Evolutionary conservation across 768 basidiomycete genomes (phyloP).

Genomic region (Aureoboletus auriporus): DNA sequence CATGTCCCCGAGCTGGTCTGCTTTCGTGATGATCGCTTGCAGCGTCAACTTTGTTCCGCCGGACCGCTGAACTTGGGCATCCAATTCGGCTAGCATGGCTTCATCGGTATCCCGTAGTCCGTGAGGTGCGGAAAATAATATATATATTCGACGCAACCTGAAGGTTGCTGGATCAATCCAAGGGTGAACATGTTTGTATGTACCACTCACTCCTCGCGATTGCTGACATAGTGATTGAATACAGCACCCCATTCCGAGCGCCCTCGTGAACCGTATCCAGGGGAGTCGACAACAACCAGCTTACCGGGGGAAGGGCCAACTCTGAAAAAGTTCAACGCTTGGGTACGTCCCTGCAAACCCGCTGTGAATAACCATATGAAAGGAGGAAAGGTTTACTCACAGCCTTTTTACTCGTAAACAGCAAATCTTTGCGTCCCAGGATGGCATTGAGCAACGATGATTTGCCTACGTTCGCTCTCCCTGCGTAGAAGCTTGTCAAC

Average conservation of each 20-base stretch:
- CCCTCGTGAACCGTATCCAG: conserved; percentile 75
- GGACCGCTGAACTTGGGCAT: conserved; percentile 26
- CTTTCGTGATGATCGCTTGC: conserved; percentile 72
- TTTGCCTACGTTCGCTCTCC: conserved; percentile 78
- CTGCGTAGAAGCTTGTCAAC: conserved; percentile 29
- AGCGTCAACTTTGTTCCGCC: conserved; percentile 49
- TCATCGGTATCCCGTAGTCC: conserved; percentile 52
- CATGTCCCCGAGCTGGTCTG: conserved; percentile 44
- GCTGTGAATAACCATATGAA: background rate
- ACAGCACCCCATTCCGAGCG: conserved; percentile 71
- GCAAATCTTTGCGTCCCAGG: conserved; percentile 50
- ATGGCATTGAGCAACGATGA: conserved; percentile 71
- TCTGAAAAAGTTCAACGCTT: conserved; percentile 65
- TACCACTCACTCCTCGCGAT: conserved; percentile 53
- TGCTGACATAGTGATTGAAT: conserved; percentile 61
- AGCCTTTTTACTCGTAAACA: conserved; percentile 66
- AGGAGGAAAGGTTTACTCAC: conserved; percentile 37
- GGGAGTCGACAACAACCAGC: conserved; percentile 71
- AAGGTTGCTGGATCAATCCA: background rate
- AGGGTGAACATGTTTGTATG: background rate
- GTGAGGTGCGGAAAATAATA: conserved; percentile 68
- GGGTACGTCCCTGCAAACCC: conserved; percentile 59
- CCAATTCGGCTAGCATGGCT: conserved; percentile 57
- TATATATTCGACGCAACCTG: conserved; percentile 68
- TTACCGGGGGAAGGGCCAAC: conserved; percentile 54